Evolutionary conservation across 257 asterid genomes (phyloP), one percentile per base, ranked within the genome.

Genomic region (Marsdenia floribunda): DNA sequence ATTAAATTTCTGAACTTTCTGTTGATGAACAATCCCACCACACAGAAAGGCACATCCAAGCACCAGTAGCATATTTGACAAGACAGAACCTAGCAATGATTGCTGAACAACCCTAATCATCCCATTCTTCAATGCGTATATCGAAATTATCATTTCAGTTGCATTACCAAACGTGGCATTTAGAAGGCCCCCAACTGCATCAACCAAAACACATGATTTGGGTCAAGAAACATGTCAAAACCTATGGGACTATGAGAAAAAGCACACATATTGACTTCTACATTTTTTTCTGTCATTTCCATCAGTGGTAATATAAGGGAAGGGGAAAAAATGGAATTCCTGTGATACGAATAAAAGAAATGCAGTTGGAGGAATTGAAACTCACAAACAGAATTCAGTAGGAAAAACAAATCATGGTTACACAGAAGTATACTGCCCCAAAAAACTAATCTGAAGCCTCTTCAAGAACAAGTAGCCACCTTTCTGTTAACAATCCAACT

Each of bases 151-250:
- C 99, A 95, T 92, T 83, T 95, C 99, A 2, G 99, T 95, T 35
- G 97, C 97, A 77, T 92, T 95, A 68, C 99, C 99, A 73, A 95
- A 92, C 70, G 98, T 95, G 37, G 98, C 99, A 80, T 92, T 95
- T 71, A 95, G 84, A 78, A 95, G 94, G 77, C 99, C 99, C 7
- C 99, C 99, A 70, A 95, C 99, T 95, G 93, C 83, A 80, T 52
- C 46, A 70, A 53, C 54, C 55, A 37, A 49, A 70, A 46, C 40
- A 21, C 12, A 12, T 42, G 26, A 6, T 13, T 47, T 13, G 24
- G 35, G 37, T 65, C 21, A 12, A 58, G 68, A 68, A 49, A 59
- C 0, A 40, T 4, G 65, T 47, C 75, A 68, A 79, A 58, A 59
- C 15, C 12, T 6, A 65, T 19, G 21, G 15, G 52, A 38, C 70